These are phyloP conservation scores for Boehmeria nivea DNA, from an alignment of 306 rosid species.

Conservation along the genomic window DNA sequence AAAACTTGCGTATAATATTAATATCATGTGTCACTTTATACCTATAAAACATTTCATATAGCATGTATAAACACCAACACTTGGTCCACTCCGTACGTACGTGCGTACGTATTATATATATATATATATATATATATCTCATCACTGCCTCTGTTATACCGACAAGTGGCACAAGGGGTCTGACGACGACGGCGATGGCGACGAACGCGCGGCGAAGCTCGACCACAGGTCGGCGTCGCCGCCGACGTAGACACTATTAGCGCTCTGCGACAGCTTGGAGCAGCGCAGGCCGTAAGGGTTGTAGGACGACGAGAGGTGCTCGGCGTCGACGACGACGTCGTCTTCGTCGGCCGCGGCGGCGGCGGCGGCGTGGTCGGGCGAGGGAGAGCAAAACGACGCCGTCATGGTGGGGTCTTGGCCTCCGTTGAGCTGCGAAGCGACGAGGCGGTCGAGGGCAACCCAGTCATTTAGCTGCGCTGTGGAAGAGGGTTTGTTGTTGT, in stretches of 20 bases:
- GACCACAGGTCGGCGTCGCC: constrained; percentile 37
- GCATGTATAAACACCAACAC: not conserved
- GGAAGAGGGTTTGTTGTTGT: constrained; percentile 8
- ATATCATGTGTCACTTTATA: not conserved
- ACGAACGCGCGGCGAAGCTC: constrained; percentile 31
- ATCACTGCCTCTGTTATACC: constrained; percentile 26
- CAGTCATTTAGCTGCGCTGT: constrained; percentile 28
- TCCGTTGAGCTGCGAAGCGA: constrained; percentile 49
- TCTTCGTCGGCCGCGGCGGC: not conserved
- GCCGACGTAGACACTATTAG: constrained; percentile 21
- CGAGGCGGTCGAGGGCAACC: constrained; percentile 45
- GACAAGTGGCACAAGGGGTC: constrained; percentile 60
- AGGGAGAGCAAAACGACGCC: constrained; percentile 23
- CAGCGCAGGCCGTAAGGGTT: constrained; percentile 21
- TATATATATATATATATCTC: constrained; percentile 3
- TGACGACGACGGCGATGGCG: constrained; percentile 32
- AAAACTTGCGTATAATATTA: not conserved
- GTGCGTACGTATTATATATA: not conserved
- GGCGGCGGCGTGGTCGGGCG: not conserved
- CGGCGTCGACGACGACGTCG: constrained; percentile 20
- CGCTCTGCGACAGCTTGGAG: not conserved
- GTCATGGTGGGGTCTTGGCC: constrained; percentile 29
- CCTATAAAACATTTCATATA: not conserved
- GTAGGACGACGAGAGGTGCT: constrained; percentile 19
- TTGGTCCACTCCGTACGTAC: not conserved